Evolutionary conservation across 805 yeast genomes (phyloP).

Genomic region (Candida ipomoeae): DNA sequence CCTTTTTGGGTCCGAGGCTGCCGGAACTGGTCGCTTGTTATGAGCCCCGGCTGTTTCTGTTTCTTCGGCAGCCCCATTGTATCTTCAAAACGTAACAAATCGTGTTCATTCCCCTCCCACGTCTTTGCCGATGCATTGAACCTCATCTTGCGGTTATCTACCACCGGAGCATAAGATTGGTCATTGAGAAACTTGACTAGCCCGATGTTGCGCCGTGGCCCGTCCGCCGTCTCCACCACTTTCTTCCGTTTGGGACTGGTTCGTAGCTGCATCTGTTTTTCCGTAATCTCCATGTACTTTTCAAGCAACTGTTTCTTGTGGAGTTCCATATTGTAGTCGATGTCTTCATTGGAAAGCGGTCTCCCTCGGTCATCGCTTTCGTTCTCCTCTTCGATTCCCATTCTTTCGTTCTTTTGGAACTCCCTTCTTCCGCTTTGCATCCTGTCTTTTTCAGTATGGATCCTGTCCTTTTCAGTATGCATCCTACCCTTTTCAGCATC

Average conservation of each 20-base stretch:
- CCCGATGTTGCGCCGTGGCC: conserved; percentile 20
- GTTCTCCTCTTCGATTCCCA: too few species aligned
- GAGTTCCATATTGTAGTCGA: conserved; percentile 17
- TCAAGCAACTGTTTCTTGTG: conserved; percentile 28
- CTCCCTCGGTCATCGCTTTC: background rate
- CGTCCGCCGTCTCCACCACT: background rate
- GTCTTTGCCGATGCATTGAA: conserved; percentile 47
- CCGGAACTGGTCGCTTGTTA: conserved; percentile 27
- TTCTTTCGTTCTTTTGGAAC: background rate
- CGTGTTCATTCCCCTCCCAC: conserved; percentile 69
- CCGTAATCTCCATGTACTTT: conserved; percentile 29
- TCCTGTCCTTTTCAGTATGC: conserved; percentile 17
- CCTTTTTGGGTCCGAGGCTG: conserved; percentile 20
- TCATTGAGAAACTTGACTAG: conserved; percentile 29
- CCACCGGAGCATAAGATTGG: conserved; percentile 14
- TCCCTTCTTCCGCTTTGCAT: conserved; percentile 7
- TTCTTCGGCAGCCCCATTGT: conserved; percentile 12
- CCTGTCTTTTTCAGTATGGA: too few species aligned
- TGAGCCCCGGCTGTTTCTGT: conserved; percentile 33
- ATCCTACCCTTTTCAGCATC: too few species aligned
- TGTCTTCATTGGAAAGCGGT: conserved; percentile 6
- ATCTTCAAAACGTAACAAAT: conserved; percentile 47
- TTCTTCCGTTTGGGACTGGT: conserved; percentile 13
- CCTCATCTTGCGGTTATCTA: conserved; percentile 38
- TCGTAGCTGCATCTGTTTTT: conserved; percentile 17